Conservation (phyloP, 2,329 filamentous ascomycete genomes). For the Aspergillus tanneri region DNA sequence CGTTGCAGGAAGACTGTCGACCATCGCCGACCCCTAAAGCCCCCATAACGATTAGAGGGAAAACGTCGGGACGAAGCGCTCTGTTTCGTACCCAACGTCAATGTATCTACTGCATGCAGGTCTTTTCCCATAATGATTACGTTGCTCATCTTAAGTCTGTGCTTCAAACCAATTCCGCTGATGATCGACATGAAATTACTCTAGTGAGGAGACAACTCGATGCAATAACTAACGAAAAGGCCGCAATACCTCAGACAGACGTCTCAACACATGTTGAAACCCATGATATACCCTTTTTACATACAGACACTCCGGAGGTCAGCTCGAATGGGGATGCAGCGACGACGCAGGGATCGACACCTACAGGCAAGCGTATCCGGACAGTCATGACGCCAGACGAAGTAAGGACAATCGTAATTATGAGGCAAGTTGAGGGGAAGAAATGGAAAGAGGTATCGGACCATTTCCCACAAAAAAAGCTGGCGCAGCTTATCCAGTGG, state of each 20-base stretch:
- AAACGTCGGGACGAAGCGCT: slow-evolving; percentile 10
- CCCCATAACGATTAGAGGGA: slow-evolving; percentile 24
- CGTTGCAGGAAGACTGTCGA: slow-evolving; percentile 37
- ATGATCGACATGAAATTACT: slow-evolving; percentile 15
- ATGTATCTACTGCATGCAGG: slow-evolving; percentile 13
- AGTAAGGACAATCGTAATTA: slow-evolving; percentile 29
- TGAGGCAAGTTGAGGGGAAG: slow-evolving; percentile 29
- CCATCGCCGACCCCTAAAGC: slow-evolving; percentile 33
- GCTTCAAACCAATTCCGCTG: slow-evolving; percentile 8
- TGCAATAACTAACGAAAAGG: slow-evolving; percentile 5
- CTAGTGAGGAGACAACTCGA: slow-evolving; percentile 8
- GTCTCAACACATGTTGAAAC: background rate
- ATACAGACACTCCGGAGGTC: slow-evolving; percentile 1
- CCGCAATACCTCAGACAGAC: slow-evolving; percentile 6
- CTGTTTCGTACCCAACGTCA: slow-evolving; percentile 9
- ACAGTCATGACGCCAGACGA: slow-evolving; percentile 33
- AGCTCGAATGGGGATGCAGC: slow-evolving; percentile 2
- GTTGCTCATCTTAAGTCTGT: slow-evolving; percentile 13
- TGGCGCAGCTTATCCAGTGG: slow-evolving; percentile 26
- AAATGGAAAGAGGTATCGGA: slow-evolving; percentile 32
- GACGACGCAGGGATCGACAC: slow-evolving; percentile 15
- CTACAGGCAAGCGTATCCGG: slow-evolving; percentile 18
- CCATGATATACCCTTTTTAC: slow-evolving; percentile 2
- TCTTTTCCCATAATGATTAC: slow-evolving; percentile 13
- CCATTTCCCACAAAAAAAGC: slow-evolving; percentile 27